A percentile compares a stretch with the other conserved stretches of the same genome.
Evolutionary conservation across 177 flowering plant species (phyloP).

Genomic region (Tripterygium wilfordii): DNA sequence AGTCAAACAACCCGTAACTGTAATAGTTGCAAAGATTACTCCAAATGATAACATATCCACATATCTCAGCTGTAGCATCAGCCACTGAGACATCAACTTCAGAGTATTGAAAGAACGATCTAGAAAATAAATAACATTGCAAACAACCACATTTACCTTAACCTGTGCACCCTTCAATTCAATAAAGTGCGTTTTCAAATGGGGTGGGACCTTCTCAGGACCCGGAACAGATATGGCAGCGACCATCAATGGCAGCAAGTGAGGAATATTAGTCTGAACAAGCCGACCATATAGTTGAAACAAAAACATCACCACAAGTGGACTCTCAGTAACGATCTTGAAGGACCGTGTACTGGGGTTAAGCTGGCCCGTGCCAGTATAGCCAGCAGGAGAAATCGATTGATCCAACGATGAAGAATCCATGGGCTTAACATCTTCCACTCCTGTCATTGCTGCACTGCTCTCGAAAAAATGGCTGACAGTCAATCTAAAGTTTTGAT

Average conservation of each 20-base stretch:
- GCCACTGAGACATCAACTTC: too few species aligned
- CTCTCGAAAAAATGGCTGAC: constrained; percentile 83
- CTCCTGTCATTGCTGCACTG: constrained; percentile 33
- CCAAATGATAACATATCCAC: too few species aligned
- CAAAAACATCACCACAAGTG: constrained; percentile 94
- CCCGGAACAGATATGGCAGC: constrained; percentile 93
- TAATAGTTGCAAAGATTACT: too few species aligned
- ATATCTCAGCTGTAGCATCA: too few species aligned
- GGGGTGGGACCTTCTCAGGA: constrained; percentile 84
- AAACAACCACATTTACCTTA: constrained; percentile 46
- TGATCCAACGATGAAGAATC: constrained; percentile 40
- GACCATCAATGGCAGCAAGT: constrained; percentile 88
- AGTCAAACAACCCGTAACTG: too few species aligned
- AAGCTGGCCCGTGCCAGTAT: constrained; percentile 51
- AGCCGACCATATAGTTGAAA: constrained; percentile 82
- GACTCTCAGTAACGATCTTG: constrained; percentile 92
- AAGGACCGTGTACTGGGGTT: constrained; percentile 90
- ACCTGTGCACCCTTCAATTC: constrained; percentile 98
- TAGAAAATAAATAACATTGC: neutral
- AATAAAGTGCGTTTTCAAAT: constrained; percentile 67
- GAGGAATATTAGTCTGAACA: constrained; percentile 94
- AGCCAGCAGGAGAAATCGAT: constrained; percentile 18
- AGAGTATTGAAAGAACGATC: too few species aligned
- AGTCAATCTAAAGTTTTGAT: constrained; percentile 78
- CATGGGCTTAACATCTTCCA: constrained; percentile 32